Evolutionary conservation across 1,139 yeast species (phyloP), one percentile per base, ranked within the genome.

Genomic region (Candida tetrigidarum): DNA sequence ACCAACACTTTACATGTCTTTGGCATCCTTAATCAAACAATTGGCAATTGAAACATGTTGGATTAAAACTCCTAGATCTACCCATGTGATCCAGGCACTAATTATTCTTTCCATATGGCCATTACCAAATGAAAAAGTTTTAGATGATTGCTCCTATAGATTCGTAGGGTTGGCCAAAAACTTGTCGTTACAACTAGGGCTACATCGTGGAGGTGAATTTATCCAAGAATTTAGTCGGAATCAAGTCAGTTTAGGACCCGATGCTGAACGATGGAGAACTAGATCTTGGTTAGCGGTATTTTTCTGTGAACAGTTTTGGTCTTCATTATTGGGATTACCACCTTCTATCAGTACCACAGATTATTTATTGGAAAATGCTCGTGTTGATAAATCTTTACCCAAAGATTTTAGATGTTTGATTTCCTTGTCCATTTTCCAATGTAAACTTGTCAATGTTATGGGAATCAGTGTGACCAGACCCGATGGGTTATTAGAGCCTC

Each of bases 231-330:
- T 92, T 56, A 85, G 95, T 9, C 76, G 98, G 56, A 88, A 93
- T 22, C 98, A 92, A 61, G 95, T 88, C 3, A 80, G 89, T 34
- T 73, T 91, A 60, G 80, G 79, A 5, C 95, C 96, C 0, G 91
- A 91, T 64, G 93, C 97, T 3, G 97, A 90, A 55, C 84, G 84
- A 60, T 92, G 97, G 97, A 77, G 98, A 62, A 90, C 97, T 1
- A 74, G 97, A 53, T 83, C 96, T 1, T 92, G 97, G 97, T 69
- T 90, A 28, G 91, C 95, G 0, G 85, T 89, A 3, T 92, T 88
- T 62, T 86, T 91, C 59, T 78, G 89, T 46, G 97, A 91, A 60
- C 96, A 90, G 54, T 87, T 91, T 58, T 89, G 96, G 96, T 86
- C 96, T 11, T 87, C 96, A 12, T 82, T 84, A 36, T 68, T 91